These are phyloP conservation scores for Yamadazyma epiphylla DNA, from an alignment of 1,139 yeast genomes.

Conservation along the genomic window DNA sequence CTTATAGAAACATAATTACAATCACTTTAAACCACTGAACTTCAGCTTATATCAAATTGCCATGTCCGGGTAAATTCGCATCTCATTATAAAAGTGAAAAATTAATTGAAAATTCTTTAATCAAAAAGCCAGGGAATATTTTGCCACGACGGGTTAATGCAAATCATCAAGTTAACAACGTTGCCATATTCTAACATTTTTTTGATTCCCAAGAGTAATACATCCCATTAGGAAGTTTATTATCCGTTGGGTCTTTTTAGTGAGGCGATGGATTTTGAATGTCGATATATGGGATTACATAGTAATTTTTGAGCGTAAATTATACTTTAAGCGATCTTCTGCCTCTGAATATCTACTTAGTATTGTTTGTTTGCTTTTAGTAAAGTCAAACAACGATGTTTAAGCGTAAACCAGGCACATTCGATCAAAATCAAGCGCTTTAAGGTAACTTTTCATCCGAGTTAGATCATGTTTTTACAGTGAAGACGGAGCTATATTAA, in stretches of 20 bases:
- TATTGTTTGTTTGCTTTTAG: no score
- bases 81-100: slow-evolving; percentile 4
- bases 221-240: slow-evolving; percentile 62
- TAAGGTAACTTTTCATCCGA: no score
- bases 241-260: slow-evolving; percentile 44
- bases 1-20: no score
- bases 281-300: slow-evolving; percentile 63
- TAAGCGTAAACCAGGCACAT: no score
- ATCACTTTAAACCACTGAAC: no score
- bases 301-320: slow-evolving; percentile 15
- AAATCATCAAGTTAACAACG: slow-evolving; percentile 60
- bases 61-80: slow-evolving; percentile 13
- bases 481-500: no score
- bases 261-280: slow-evolving; percentile 56
- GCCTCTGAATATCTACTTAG: no score
- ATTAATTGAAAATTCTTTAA: slow-evolving; percentile 25
- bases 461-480: no score
- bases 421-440: no score
- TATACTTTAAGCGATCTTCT: no score
- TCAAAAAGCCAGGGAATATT: slow-evolving; percentile 64
- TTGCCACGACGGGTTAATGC: slow-evolving; percentile 70
- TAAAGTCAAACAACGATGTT: no score
- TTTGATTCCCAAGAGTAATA: slow-evolving; percentile 45
- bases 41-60: no score
- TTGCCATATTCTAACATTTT: slow-evolving; percentile 48